Percentiles rank a stretch among this genome's conserved stretches.
Conservation (phyloP, 768 basidiomycete species). For the Lactarius sanguifluus region DNA sequence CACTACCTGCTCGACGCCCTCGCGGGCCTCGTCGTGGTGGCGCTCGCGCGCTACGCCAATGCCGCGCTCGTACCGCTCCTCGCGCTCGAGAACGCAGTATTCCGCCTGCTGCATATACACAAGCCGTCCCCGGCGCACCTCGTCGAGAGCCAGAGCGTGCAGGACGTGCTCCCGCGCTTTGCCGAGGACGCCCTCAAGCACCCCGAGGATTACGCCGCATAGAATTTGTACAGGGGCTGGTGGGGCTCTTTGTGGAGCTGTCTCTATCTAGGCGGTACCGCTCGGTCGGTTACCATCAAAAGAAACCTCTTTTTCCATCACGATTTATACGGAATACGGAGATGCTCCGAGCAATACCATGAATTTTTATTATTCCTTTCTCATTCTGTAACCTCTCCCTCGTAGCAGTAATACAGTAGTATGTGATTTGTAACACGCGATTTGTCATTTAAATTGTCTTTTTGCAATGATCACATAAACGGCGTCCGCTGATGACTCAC, state of each 20-base stretch:
- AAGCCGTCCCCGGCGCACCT: conserved; percentile 8
- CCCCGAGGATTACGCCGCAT: background rate
- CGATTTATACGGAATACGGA: too few relatives aligned
- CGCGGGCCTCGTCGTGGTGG: conserved; percentile 16
- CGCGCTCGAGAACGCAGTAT: conserved; percentile 15
- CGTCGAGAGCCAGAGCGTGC: background rate
- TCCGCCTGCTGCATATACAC: conserved; percentile 16
- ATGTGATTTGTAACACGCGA: background rate
- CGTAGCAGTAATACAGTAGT: background rate
- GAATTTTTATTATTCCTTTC: background rate
- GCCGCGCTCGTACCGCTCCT: conserved; percentile 15
- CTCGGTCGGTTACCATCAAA: background rate
- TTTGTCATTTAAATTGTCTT: background rate
- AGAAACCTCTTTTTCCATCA: background rate
- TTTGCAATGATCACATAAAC: too few relatives aligned
- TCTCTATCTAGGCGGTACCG: background rate
- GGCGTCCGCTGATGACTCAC: conserved; percentile 1
- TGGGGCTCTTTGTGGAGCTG: background rate
- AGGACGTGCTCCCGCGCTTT: conserved; percentile 12
- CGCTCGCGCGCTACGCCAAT: conserved; percentile 16
- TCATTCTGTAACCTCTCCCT: background rate
- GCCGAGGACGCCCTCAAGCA: background rate
- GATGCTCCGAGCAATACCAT: background rate
- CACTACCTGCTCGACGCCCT: conserved; percentile 25
- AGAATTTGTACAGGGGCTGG: background rate